Percentiles rank a stretch among this genome's conserved stretches.
phyloP scores from a whole-genome alignment of 1,139 yeast species.

The Suhomyces ambrosiae region DNA sequence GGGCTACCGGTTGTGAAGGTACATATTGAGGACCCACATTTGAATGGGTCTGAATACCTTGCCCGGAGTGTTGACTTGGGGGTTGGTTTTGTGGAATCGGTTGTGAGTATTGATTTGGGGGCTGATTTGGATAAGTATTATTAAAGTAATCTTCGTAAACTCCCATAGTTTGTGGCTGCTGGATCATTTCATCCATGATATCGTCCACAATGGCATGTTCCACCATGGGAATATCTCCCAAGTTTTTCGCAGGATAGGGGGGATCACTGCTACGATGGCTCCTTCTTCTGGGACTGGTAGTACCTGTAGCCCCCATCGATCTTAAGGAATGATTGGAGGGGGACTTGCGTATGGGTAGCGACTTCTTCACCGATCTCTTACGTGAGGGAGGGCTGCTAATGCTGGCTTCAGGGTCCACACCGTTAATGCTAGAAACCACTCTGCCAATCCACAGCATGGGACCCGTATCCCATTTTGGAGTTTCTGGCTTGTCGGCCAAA shows the following conservation, averaged over 20 bases:
- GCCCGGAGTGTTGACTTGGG: too few species aligned
- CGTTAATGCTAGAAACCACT: background rate
- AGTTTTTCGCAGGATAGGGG: conserved; percentile 9
- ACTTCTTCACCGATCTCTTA: conserved; percentile 8
- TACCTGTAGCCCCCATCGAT: conserved; percentile 1
- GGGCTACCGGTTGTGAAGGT: background rate
- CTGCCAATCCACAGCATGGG: conserved; percentile 3
- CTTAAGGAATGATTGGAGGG: conserved; percentile 10
- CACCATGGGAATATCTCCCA: conserved; percentile 8
- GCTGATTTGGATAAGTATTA: conserved; percentile 1
- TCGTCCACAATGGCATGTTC: conserved; percentile 12
- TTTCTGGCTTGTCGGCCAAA: conserved; percentile 12
- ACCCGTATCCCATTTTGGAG: background rate
- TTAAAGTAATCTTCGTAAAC: conserved; percentile 13
- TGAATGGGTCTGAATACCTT: background rate
- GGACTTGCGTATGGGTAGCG: conserved; percentile 8
- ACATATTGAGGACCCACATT: background rate
- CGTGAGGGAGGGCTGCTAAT: conserved; percentile 4
- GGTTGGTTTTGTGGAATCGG: conserved; percentile 2
- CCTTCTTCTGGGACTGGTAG: conserved; percentile 5
- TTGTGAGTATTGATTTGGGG: conserved; percentile 4
- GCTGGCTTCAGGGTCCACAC: conserved; percentile 1
- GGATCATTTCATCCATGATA: conserved; percentile 6
- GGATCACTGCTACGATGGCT: conserved; percentile 13
- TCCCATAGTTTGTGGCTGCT: conserved; percentile 4